These are phyloP conservation scores for Irpex sp. DNA, from an alignment of 1,284 basidiomycete species.

Conservation along the genomic window DNA sequence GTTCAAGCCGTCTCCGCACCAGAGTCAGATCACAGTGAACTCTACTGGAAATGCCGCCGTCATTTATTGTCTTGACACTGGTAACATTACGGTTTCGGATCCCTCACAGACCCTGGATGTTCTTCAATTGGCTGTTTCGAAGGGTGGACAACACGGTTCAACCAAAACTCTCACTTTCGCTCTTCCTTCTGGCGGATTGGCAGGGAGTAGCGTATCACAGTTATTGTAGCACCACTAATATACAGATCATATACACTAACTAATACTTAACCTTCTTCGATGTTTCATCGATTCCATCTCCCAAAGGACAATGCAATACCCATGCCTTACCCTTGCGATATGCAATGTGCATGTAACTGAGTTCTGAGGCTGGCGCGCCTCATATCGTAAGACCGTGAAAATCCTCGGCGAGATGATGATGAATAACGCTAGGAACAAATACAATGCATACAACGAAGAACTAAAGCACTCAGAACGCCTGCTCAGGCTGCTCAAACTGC, in stretches of 20 bases:
- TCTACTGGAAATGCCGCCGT: slow-evolving; percentile 39
- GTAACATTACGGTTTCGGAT: slow-evolving; percentile 52
- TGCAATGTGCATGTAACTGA: too few species aligned
- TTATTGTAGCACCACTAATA: slow-evolving; percentile 10
- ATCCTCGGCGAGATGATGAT: neutral
- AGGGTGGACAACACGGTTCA: slow-evolving; percentile 12
- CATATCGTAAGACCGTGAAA: neutral
- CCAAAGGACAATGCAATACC: too few species aligned
- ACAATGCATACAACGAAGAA: slow-evolving; percentile 9
- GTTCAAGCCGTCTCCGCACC: slow-evolving; percentile 14
- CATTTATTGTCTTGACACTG: slow-evolving; percentile 39
- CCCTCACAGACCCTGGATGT: slow-evolving; percentile 41
- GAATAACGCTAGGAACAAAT: slow-evolving; percentile 1
- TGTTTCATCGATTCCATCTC: neutral
- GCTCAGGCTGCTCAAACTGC: slow-evolving; percentile 28
- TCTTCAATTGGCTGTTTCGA: slow-evolving; percentile 27
- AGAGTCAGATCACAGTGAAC: slow-evolving; percentile 35
- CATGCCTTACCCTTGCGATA: too few species aligned
- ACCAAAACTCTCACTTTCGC: slow-evolving; percentile 29
- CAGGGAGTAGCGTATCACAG: slow-evolving; percentile 40
- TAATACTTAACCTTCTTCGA: neutral
- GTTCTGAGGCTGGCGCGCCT: too few species aligned
- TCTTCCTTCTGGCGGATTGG: slow-evolving; percentile 30
- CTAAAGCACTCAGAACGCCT: slow-evolving; percentile 13
- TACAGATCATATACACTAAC: neutral